Conservation (phyloP, 2,329 filamentous ascomycete species). For the Scedosporium boydii region DNA sequence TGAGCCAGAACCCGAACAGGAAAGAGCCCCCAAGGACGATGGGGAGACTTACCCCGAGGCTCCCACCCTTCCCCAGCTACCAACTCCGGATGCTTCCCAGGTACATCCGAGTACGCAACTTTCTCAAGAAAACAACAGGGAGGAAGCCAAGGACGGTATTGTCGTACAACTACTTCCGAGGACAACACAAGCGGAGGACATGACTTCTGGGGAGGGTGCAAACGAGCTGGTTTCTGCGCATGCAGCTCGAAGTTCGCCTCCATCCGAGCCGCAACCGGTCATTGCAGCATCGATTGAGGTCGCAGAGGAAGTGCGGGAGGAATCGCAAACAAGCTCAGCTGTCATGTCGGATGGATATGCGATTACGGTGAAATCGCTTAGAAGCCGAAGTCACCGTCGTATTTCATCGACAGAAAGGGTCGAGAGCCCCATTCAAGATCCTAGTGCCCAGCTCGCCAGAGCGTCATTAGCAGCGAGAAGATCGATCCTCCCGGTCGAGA, state of each 20-base stretch:
- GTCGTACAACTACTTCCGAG: neutral
- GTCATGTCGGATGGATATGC: neutral
- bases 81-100: neutral
- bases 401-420: neutral
- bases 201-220: neutral
- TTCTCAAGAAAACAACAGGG: neutral
- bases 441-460: slow-evolving; percentile 6
- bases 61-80: neutral
- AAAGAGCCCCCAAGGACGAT: too few relatives aligned
- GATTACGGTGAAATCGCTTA: slow-evolving; percentile 7
- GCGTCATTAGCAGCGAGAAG: slow-evolving; percentile 5
- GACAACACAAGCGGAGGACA: neutral
- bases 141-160: neutral
- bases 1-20: neutral
- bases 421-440: neutral
- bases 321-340: neutral
- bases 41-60: too few relatives aligned
- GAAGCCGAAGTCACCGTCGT: slow-evolving; percentile 1
- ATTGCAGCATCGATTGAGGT: neutral
- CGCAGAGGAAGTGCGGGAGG: neutral
- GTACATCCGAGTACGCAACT: neutral
- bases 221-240: neutral
- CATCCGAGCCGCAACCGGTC: neutral
- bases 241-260: neutral
- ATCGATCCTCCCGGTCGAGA: neutral